Conservation (phyloP, 1,139 yeast genomes). For the Blastobotrys serpentis region DNA sequence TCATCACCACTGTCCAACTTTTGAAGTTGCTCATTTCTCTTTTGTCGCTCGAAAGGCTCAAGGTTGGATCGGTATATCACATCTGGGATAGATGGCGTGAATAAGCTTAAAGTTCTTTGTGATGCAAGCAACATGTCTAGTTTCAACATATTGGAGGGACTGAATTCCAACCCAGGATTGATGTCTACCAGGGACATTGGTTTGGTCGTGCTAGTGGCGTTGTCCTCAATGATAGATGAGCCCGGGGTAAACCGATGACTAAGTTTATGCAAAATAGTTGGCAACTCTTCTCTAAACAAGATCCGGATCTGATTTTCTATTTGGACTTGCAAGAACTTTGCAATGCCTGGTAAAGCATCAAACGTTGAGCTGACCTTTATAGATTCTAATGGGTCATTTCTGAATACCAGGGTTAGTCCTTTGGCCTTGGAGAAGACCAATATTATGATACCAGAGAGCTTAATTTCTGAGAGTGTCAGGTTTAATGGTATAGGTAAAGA, state of each 20-base stretch:
- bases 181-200: slow-evolving; percentile 48
- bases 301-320: slow-evolving; percentile 80
- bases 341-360: slow-evolving; percentile 80
- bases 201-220: slow-evolving; percentile 16
- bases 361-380: slow-evolving; percentile 82
- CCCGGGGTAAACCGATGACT: slow-evolving; percentile 68
- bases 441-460: slow-evolving; percentile 76
- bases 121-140: slow-evolving; percentile 70
- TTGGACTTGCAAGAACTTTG: slow-evolving; percentile 74
- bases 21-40: slow-evolving; percentile 21
- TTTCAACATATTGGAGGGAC: slow-evolving; percentile 69
- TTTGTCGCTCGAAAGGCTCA: slow-evolving; percentile 28
- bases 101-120: slow-evolving; percentile 72
- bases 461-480: slow-evolving; percentile 68
- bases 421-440: slow-evolving; percentile 78
- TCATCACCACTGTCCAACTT: slow-evolving; percentile 29
- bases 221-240: slow-evolving; percentile 17
- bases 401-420: slow-evolving; percentile 81
- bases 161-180: slow-evolving; percentile 58
- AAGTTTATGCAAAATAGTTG: slow-evolving; percentile 73
- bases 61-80: slow-evolving; percentile 53
- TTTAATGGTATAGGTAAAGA: slow-evolving; percentile 78
- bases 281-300: slow-evolving; percentile 78
- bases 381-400: slow-evolving; percentile 83
- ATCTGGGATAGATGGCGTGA: slow-evolving; percentile 57